A percentile compares a stretch with the other conserved stretches of the same genome.
Evolutionary conservation across 2,329 filamentous ascomycete genomes (phyloP).

Genomic region (Remersonia thermophila): DNA sequence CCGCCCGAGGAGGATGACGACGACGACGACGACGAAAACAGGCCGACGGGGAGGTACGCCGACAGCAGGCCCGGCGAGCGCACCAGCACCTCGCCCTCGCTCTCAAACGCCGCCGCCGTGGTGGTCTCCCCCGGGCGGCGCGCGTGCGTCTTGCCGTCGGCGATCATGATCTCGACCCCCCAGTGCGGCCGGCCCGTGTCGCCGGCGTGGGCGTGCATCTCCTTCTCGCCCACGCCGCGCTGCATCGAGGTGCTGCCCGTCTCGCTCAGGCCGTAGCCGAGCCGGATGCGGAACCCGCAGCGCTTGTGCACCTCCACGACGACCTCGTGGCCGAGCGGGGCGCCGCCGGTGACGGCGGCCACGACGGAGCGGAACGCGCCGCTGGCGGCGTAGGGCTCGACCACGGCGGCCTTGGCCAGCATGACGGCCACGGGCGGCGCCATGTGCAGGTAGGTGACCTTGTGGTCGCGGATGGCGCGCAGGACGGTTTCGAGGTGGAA

Average conservation of each 20-base stretch:
- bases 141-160: constrained; percentile 28
- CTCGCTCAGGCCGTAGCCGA: constrained; percentile 70
- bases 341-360: constrained; percentile 46
- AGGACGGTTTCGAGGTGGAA: constrained; percentile 58
- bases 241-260: constrained; percentile 52
- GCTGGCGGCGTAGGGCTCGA: constrained; percentile 46
- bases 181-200: constrained; percentile 55
- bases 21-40: constrained; percentile 4
- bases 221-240: constrained; percentile 39
- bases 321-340: constrained; percentile 45
- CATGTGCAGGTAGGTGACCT: constrained; percentile 52
- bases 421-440: constrained; percentile 61
- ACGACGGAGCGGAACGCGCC: constrained; percentile 45
- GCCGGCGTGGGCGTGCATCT: constrained; percentile 36
- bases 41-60: constrained; percentile 52
- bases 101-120: constrained; percentile 29
- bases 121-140: constrained; percentile 26
- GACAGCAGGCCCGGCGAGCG: constrained; percentile 52
- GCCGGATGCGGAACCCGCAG: constrained; percentile 36
- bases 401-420: constrained; percentile 56
- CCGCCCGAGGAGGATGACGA: too few relatives aligned
- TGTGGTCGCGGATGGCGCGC: constrained; percentile 45
- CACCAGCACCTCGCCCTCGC: constrained; percentile 54
- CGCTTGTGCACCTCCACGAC: constrained; percentile 48
- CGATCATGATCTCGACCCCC: constrained; percentile 52